phyloP scores from a whole-genome alignment of 495 filamentous ascomycete species.

The Aspergillus hancockii region DNA sequence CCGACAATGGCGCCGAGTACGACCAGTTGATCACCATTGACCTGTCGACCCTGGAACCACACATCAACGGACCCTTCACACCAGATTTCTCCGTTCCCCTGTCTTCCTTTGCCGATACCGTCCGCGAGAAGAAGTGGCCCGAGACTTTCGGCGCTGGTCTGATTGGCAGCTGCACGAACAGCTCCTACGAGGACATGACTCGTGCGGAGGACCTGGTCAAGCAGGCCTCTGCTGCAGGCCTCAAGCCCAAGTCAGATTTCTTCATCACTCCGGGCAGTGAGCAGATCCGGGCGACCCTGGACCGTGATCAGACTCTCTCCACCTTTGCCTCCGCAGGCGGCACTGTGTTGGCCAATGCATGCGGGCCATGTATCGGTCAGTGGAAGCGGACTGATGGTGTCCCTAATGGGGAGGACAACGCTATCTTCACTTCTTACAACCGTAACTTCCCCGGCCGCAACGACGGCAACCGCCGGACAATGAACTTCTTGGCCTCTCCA shows the following conservation, averaged over 20 bases:
- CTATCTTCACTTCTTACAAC: conserved; percentile 97
- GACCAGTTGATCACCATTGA: conserved; percentile 92
- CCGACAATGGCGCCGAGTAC: conserved; percentile 81
- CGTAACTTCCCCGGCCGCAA: conserved; percentile 97
- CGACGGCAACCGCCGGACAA: conserved; percentile 91
- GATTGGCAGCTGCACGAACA: conserved; percentile 98
- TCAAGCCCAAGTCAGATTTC: conserved; percentile 87
- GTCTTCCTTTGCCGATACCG: conserved; percentile 81
- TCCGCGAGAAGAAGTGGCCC: conserved; percentile 85
- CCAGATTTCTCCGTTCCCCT: conserved; percentile 92
- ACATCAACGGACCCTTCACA: conserved; percentile 97
- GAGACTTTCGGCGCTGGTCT: conserved; percentile 86
- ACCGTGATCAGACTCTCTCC: conserved; percentile 77
- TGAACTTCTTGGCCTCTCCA: conserved; percentile 97
- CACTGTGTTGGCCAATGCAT: conserved; percentile 90
- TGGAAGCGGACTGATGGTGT: conserved; percentile 91
- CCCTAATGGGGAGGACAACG: conserved; percentile 82
- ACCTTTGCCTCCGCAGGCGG: conserved; percentile 90
- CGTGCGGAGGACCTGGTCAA: conserved; percentile 88
- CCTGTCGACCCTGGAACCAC: conserved; percentile 86
- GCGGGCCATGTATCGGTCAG: conserved; percentile 92
- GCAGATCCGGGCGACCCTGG: conserved; percentile 92
- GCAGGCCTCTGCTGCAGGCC: conserved; percentile 80
- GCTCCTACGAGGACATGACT: conserved; percentile 97
- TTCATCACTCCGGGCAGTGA: conserved; percentile 96